phyloP scores from a whole-genome alignment of 2,329 filamentous ascomycete genomes.

The Colletotrichum sp. region DNA sequence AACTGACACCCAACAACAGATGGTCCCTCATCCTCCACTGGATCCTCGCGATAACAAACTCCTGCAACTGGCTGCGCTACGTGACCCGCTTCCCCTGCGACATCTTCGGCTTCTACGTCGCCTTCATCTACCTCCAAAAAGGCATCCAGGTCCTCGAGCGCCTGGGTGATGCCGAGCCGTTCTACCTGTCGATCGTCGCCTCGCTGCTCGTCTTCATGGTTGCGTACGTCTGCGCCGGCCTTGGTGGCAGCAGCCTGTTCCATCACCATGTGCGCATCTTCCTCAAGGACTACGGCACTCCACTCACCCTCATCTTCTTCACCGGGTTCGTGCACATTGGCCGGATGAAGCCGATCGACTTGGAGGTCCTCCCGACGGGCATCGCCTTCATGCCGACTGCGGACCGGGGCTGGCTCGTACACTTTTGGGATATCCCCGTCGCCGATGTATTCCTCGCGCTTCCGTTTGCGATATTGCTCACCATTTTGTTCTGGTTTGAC shows the following conservation, averaged over 20 bases:
- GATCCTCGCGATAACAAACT: slow-evolving; percentile 82
- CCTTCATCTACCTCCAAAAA: slow-evolving; percentile 90
- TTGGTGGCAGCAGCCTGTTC: slow-evolving; percentile 77
- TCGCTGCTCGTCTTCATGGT: slow-evolving; percentile 79
- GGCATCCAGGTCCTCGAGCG: slow-evolving; percentile 84
- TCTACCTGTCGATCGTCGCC: slow-evolving; percentile 82
- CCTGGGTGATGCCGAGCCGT: slow-evolving; percentile 69
- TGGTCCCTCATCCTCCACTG: slow-evolving; percentile 89
- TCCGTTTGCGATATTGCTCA: slow-evolving; percentile 85
- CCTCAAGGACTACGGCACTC: slow-evolving; percentile 88
- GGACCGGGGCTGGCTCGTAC: slow-evolving; percentile 77
- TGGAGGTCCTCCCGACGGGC: slow-evolving; percentile 77
- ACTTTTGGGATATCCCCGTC: slow-evolving; percentile 79
- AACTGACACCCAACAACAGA: slow-evolving; percentile 38
- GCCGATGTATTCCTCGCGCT: slow-evolving; percentile 81
- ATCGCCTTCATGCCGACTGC: slow-evolving; percentile 80
- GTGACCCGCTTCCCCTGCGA: slow-evolving; percentile 93
- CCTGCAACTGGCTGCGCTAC: slow-evolving; percentile 87
- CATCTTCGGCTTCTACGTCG: slow-evolving; percentile 93
- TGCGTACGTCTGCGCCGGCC: slow-evolving; percentile 74
- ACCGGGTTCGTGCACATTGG: slow-evolving; percentile 89
- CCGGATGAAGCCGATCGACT: slow-evolving; percentile 73
- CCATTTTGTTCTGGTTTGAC: slow-evolving; percentile 88
- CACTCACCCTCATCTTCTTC: slow-evolving; percentile 84
- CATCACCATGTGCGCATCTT: slow-evolving; percentile 79